These are phyloP conservation scores for Colletotrichum lindemuthianum DNA, from an alignment of 2,329 filamentous ascomycete species.

Conservation along the genomic window DNA sequence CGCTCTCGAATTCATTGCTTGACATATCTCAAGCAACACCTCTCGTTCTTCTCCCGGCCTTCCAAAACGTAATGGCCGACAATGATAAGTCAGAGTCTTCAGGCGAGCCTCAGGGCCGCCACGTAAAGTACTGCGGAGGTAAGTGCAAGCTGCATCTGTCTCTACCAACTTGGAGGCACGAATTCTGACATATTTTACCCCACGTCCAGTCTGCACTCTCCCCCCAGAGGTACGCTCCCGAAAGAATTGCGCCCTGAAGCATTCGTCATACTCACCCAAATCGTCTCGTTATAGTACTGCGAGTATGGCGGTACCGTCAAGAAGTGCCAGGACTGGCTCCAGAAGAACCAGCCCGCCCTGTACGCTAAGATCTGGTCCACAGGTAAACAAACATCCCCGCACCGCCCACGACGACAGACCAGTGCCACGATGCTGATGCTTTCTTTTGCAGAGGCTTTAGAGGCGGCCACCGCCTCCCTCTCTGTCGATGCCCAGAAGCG, in stretches of 20 bases:
- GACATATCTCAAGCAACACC: slow-evolving; percentile 32
- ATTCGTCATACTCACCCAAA: not conserved
- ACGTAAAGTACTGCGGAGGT: slow-evolving; percentile 69
- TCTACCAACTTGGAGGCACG: slow-evolving; percentile 8
- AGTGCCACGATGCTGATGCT: slow-evolving; percentile 13
- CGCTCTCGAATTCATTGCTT: slow-evolving; percentile 25
- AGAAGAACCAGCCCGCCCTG: slow-evolving; percentile 76
- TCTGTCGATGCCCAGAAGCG: slow-evolving; percentile 93
- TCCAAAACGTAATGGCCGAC: slow-evolving; percentile 61
- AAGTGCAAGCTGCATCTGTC: slow-evolving; percentile 44
- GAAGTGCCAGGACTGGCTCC: slow-evolving; percentile 97
- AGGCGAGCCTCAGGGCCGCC: slow-evolving; percentile 60
- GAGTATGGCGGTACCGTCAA: slow-evolving; percentile 96
- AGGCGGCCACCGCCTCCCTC: slow-evolving; percentile 85
- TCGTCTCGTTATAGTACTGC: slow-evolving; percentile 78
- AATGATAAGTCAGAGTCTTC: slow-evolving; percentile 56
- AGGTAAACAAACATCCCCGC: slow-evolving; percentile 61
- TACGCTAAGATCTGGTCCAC: slow-evolving; percentile 87
- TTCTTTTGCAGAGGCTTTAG: slow-evolving; percentile 72
- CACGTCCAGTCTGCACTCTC: slow-evolving; percentile 66
- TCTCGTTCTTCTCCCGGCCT: slow-evolving; percentile 25
- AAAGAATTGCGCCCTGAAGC: not conserved
- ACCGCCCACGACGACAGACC: not conserved
- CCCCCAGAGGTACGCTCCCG: slow-evolving; percentile 67
- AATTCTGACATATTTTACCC: slow-evolving; percentile 26